Percentiles rank a stretch among this genome's conserved stretches.
phyloP scores from a whole-genome alignment of 495 filamentous ascomycete genomes.

The Hamigera avellanea region DNA sequence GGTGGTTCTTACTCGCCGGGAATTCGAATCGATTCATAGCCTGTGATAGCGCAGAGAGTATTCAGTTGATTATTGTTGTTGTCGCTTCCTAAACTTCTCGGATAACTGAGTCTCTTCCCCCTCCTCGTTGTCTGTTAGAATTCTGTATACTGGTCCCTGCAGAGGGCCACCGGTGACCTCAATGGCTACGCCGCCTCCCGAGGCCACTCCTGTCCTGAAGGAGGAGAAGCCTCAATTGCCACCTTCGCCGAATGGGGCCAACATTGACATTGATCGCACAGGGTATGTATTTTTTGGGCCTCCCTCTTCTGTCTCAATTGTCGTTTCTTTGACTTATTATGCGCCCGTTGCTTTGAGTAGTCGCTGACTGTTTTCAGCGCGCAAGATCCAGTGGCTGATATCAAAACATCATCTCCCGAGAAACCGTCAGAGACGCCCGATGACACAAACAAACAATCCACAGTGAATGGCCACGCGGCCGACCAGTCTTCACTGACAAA shows the following conservation, averaged over 20 bases:
- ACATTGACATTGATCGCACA: constrained; percentile 13
- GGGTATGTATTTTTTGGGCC: constrained; percentile 15
- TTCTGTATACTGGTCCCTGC: constrained; percentile 16
- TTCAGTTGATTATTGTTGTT: constrained; percentile 17
- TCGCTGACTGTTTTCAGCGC: constrained; percentile 11
- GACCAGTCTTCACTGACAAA: constrained; percentile 15
- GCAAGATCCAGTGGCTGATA: constrained; percentile 9
- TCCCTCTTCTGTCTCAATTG: no score
- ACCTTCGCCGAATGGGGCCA: constrained; percentile 26
- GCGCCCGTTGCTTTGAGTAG: not conserved
- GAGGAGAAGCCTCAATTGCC: constrained; percentile 37
- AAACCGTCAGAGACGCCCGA: constrained; percentile 6
- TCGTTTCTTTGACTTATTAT: no score
- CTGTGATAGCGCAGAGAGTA: constrained; percentile 22
- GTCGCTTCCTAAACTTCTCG: constrained; percentile 5
- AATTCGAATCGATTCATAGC: constrained; percentile 20
- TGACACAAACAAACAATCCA: constrained; percentile 9
- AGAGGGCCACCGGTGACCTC: constrained; percentile 11
- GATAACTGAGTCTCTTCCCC: constrained; percentile 2
- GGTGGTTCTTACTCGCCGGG: constrained; percentile 11
- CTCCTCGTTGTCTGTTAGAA: constrained; percentile 11
- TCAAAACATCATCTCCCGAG: constrained; percentile 9
- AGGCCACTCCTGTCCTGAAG: constrained; percentile 28
- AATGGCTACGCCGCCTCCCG: constrained; percentile 41
- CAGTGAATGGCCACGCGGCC: constrained; percentile 21